Evolutionary conservation across 1,284 basidiomycete species (phyloP).

Genomic region (Ganoderma lucidum): DNA sequence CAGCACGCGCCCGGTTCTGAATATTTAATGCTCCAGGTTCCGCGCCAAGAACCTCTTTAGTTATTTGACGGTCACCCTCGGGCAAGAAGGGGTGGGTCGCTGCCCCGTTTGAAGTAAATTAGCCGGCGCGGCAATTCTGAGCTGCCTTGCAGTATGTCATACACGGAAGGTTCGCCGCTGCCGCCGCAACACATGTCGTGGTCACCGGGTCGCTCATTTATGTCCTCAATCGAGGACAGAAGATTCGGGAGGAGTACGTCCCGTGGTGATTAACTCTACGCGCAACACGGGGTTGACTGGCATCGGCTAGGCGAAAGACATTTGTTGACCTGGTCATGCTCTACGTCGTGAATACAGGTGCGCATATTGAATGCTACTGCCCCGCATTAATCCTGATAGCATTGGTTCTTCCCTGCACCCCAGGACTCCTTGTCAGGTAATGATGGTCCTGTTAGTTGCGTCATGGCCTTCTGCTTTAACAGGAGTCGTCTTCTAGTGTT

Average conservation of each 20-base stretch:
- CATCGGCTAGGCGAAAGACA: not conserved
- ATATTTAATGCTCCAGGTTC: too few relatives aligned
- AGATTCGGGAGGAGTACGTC: not conserved
- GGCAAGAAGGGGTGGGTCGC: not conserved
- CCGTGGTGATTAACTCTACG: too few relatives aligned
- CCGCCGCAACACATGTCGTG: not conserved
- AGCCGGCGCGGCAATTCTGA: not conserved
- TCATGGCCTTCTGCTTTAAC: not conserved
- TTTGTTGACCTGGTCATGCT: not conserved
- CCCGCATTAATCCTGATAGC: not conserved
- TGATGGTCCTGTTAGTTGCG: rapidly evolving
- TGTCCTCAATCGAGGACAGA: not conserved
- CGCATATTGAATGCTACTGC: not conserved
- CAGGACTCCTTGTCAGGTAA: not conserved
- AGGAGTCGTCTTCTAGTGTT: not conserved
- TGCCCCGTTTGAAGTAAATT: not conserved
- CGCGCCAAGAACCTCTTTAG: too few relatives aligned
- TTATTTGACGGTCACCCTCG: not conserved
- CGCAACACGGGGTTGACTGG: not conserved
- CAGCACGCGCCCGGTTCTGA: too few relatives aligned
- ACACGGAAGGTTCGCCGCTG: not conserved
- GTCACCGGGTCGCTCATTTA: not conserved
- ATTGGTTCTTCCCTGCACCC: not conserved
- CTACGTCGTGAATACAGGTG: not conserved
- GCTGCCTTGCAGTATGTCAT: not conserved